Percentiles rank a stretch among this genome's conserved stretches.
phyloP scores from a whole-genome alignment of 2,329 filamentous ascomycete species.

The Fusarium lateritium region DNA sequence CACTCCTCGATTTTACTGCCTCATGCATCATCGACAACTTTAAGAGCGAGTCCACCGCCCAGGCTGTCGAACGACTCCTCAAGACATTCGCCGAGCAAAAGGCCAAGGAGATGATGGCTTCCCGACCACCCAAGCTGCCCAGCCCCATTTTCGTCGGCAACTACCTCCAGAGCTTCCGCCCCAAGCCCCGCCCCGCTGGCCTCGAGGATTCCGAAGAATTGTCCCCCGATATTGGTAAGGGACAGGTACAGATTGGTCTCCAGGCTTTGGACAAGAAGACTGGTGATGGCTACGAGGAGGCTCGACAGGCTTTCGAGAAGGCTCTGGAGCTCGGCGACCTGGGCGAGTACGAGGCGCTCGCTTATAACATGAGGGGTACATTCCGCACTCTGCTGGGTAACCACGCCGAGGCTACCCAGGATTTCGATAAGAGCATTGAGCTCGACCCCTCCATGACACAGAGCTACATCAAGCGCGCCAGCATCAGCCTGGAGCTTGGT shows the following conservation, averaged over 20 bases:
- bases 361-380: slow-evolving; percentile 96
- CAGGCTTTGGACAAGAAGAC: slow-evolving; percentile 88
- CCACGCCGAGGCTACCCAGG: slow-evolving; percentile 83
- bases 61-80: slow-evolving; percentile 90
- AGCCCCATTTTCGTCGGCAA: slow-evolving; percentile 98
- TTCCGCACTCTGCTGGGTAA: slow-evolving; percentile 95
- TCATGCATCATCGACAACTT: slow-evolving; percentile 99
- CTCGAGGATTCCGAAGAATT: slow-evolving; percentile 87
- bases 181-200: slow-evolving; percentile 82
- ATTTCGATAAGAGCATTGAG: slow-evolving; percentile 94
- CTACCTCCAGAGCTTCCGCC: slow-evolving; percentile 98
- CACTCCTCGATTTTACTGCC: slow-evolving; percentile 96
- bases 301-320: slow-evolving; percentile 87
- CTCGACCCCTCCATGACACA: slow-evolving; percentile 90
- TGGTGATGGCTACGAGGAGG: slow-evolving; percentile 91
- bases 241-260: slow-evolving; percentile 87
- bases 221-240: slow-evolving; percentile 83
- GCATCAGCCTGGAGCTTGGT: slow-evolving; percentile 95
- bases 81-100: slow-evolving; percentile 98
- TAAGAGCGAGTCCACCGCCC: slow-evolving; percentile 89
- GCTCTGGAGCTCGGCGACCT: slow-evolving; percentile 87
- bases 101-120: slow-evolving; percentile 88
- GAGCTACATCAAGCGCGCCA: slow-evolving; percentile 98
- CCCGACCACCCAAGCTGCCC: slow-evolving; percentile 88
- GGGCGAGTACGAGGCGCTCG: slow-evolving; percentile 87